Conservation (phyloP, 768 basidiomycete genomes). For the Kwoniella europaea region DNA sequence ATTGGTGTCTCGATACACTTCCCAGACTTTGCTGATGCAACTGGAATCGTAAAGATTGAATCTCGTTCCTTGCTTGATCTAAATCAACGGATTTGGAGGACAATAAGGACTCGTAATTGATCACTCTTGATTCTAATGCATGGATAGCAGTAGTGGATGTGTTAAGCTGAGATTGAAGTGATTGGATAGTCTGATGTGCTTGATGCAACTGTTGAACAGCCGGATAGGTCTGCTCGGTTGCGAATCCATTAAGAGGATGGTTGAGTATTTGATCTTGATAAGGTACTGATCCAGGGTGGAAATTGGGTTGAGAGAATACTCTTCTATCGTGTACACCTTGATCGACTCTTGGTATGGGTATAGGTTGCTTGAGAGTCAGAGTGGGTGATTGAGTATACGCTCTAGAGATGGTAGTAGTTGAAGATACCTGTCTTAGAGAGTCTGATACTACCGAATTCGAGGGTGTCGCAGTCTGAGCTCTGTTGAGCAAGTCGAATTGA, state of each 20-base stretch:
- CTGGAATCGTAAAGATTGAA: neutral
- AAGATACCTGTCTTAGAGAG: too few species aligned
- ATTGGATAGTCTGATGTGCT: neutral
- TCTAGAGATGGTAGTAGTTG: too few species aligned
- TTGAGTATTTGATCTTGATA: too few species aligned
- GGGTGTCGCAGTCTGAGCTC: neutral
- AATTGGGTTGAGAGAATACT: too few species aligned
- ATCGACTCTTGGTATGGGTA: too few species aligned
- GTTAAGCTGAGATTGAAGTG: neutral
- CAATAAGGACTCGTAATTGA: slow-evolving; percentile 4
- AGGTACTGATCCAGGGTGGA: too few species aligned
- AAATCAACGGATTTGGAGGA: neutral
- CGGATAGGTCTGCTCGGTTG: neutral
- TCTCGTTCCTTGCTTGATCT: neutral
- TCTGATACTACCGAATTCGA: too few species aligned
- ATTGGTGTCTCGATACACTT: neutral
- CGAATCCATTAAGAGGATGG: too few species aligned
- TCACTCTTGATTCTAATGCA: neutral
- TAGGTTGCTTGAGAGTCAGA: too few species aligned
- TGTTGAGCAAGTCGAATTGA: neutral
- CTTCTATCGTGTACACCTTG: too few species aligned
- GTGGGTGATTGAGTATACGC: too few species aligned
- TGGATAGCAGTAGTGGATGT: neutral
- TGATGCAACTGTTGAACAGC: neutral
- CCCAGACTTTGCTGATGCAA: neutral